Evolutionary conservation across 2,329 filamentous ascomycete species (phyloP).

Genomic region (Colletotrichum orbiculare): DNA sequence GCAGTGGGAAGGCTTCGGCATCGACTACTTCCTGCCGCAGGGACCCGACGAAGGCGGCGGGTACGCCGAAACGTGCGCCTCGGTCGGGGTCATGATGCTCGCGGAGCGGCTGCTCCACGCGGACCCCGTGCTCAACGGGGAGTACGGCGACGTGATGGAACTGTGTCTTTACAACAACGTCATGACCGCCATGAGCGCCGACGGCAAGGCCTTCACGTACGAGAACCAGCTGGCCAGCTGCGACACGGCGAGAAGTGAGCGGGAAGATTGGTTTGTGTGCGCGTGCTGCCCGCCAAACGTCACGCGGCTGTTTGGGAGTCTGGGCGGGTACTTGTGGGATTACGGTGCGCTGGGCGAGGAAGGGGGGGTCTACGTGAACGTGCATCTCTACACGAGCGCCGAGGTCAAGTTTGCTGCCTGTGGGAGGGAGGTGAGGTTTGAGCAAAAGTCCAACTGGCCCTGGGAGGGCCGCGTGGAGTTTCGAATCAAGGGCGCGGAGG

Average conservation of each 20-base stretch:
- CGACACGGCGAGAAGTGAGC: constrained; percentile 57
- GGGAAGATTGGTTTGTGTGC: constrained; percentile 68
- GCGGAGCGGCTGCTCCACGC: constrained; percentile 66
- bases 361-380: constrained; percentile 54
- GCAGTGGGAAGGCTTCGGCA: constrained; percentile 71
- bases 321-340: constrained; percentile 68
- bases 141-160: constrained; percentile 70
- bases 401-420: constrained; percentile 52
- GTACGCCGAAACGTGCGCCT: constrained; percentile 71
- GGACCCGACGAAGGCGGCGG: constrained; percentile 70
- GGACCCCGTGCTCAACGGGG: constrained; percentile 56
- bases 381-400: constrained; percentile 67
- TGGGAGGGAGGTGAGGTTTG: constrained; percentile 51
- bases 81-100: constrained; percentile 70
- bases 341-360: constrained; percentile 42
- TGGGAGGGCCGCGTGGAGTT: constrained; percentile 65
- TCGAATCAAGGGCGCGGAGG: constrained; percentile 43
- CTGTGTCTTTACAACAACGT: constrained; percentile 70
- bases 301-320: constrained; percentile 63
- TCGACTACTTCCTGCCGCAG: constrained; percentile 68
- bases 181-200: constrained; percentile 65
- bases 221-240: constrained; percentile 70
- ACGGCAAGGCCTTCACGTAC: constrained; percentile 70
- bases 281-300: constrained; percentile 72
- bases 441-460: constrained; percentile 66